Evolutionary conservation across 805 yeast species (phyloP), one percentile per base, ranked within the genome.

Genomic region (Yueomyces sp.): DNA sequence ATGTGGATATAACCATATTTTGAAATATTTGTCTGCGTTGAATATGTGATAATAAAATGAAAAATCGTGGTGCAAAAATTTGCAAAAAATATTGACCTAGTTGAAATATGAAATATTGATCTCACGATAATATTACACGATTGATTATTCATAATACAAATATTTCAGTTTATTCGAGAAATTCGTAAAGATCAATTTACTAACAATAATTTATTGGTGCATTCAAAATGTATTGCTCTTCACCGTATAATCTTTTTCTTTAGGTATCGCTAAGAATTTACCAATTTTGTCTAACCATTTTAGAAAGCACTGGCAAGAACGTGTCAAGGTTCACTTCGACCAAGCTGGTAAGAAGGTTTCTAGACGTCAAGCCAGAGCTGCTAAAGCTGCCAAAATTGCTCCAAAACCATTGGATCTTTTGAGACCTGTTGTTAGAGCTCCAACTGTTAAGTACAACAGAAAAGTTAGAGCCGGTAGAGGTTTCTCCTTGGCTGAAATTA

Each of bases 251-350:
- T 1, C 9, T 42, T 27, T 36, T 38, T 40, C 28, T 55, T 67
- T 72, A 88, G 98, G 97, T 74, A 87, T 92, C 81, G 74, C 92
- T 64, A 90, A 92, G 88, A 90, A 90, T 79, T 81, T 87, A 78
- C 95, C 97, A 79, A 77, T 90, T 77, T 84, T 85, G 81, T 86
- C 85, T 83, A 90, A 90, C 83, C 98, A 92, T 80, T 90, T 90
- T 95, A 84, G 96, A 81, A 90, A 90, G 85, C 90, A 90, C 95
- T 92, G 98, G 98, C 97, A 92, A 78, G 95, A 86, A 75, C 85
- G 97, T 69, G 99, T 92, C 80, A 85, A 79, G 72, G 96, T 86
- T 66, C 98, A 94, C 87, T 84, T 92, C 70, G 96, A 92, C 90
- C 98, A 92, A 80, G 96, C 98, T 68, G 98, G 98, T 72, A 87